Evolutionary conservation across 139 green algal species (phyloP).

Genomic region (Diplosphaera chodatii): DNA sequence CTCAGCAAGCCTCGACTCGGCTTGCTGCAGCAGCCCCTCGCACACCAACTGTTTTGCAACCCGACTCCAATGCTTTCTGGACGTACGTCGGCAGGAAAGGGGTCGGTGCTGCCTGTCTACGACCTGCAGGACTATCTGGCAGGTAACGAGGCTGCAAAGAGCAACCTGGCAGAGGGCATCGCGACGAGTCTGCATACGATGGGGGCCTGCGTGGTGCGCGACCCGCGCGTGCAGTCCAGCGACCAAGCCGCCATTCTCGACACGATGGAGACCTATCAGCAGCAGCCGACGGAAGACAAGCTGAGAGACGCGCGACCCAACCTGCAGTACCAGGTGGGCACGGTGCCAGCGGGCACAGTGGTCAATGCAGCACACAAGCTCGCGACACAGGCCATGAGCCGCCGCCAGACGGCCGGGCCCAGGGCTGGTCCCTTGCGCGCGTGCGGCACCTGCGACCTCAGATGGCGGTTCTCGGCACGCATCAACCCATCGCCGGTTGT

Average conservation of each 20-base stretch:
- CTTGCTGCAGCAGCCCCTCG: no score
- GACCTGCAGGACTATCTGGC: neutral
- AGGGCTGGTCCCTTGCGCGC: neutral
- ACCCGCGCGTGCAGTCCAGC: no score
- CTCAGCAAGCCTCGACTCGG: no score
- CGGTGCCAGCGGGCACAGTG: slow-evolving; percentile 75
- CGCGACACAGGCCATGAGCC: slow-evolving; percentile 19
- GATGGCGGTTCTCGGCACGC: slow-evolving; percentile 89
- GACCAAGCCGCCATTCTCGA: no score
- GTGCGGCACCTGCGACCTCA: slow-evolving; percentile 48
- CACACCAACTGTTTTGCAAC: no score
- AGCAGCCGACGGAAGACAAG: no score
- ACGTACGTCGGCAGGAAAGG: no score
- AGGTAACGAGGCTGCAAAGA: neutral
- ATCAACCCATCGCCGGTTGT: slow-evolving; percentile 47
- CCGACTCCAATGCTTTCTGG: no score
- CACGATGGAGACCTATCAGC: no score
- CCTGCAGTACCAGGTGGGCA: slow-evolving; percentile 78
- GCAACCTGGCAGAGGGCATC: neutral
- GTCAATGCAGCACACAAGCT: slow-evolving; percentile 52
- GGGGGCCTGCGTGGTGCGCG: neutral
- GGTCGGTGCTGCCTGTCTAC: no score
- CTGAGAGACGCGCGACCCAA: slow-evolving; percentile 54
- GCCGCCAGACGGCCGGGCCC: slow-evolving; percentile 26
- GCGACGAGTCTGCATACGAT: neutral